These are phyloP conservation scores for Heliosperma pusillum DNA, from an alignment of 148 eudicot genomes.

Conservation along the genomic window DNA sequence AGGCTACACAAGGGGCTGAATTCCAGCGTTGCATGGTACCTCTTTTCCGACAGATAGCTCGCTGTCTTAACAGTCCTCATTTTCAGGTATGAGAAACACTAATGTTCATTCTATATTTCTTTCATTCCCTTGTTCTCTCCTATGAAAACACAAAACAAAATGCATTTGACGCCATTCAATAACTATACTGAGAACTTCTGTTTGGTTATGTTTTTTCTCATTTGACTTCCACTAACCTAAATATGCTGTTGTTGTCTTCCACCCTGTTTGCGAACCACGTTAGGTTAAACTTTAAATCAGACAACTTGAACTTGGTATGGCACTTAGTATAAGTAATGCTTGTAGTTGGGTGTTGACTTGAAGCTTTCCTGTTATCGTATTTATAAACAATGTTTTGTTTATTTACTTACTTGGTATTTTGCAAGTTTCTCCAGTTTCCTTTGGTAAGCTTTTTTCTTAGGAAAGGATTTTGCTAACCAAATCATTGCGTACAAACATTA, in stretches of 20 bases:
- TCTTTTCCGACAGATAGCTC: slow-evolving; percentile 58
- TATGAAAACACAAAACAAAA: neutral
- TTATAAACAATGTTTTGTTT: neutral
- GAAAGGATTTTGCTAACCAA: neutral
- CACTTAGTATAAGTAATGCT: neutral
- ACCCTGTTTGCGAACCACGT: neutral
- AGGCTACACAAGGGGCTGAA: slow-evolving; percentile 59
- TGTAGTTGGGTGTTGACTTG: neutral
- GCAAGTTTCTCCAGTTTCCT: neutral
- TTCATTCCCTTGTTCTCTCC: neutral
- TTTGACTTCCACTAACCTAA: neutral
- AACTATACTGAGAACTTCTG: neutral
- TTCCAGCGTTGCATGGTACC: slow-evolving; percentile 71
- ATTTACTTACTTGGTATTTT: neutral
- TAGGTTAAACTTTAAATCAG: neutral
- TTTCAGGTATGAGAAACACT: slow-evolving; percentile 46
- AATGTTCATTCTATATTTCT: neutral
- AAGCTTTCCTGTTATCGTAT: neutral
- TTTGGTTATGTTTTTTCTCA: neutral
- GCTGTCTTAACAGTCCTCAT: slow-evolving; percentile 56
- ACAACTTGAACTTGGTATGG: neutral
- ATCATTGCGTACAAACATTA: neutral
- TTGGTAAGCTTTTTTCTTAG: neutral
- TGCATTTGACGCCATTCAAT: neutral
- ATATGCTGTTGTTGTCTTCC: neutral